Conservation (phyloP, 2,329 filamentous ascomycete genomes). For the Neofusicoccum kwambonambiense region DNA sequence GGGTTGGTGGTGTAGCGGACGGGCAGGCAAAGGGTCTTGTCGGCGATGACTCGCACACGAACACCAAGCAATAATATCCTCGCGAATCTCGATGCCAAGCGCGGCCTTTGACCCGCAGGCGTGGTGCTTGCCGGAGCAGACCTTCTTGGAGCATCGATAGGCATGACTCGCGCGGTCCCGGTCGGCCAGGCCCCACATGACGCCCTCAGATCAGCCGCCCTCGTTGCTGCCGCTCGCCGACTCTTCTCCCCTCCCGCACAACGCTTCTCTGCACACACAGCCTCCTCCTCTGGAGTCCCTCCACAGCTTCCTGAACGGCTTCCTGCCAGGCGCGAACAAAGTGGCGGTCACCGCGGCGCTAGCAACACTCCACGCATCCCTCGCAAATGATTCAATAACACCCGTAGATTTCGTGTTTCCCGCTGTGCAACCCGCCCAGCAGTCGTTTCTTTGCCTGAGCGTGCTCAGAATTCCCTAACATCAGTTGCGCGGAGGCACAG, state of each 20-base stretch:
- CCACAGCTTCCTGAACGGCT: neutral
- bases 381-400: constrained; percentile 35
- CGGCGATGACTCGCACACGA: neutral
- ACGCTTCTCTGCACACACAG: neutral
- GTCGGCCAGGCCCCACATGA: neutral
- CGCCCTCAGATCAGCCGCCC: neutral
- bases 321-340: neutral
- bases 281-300: neutral
- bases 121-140: neutral
- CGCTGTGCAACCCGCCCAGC: constrained; percentile 12
- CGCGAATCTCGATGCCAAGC: neutral
- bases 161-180: constrained; percentile 2
- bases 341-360: constrained; percentile 9
- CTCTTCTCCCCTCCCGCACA: neutral
- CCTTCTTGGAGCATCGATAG: too few species aligned
- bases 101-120: neutral
- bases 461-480: constrained; percentile 23
- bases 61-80: too few species aligned
- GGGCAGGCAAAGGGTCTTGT: neutral
- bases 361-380: neutral
- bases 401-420: constrained; percentile 10
- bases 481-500: constrained; percentile 17
- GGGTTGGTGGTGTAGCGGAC: constrained; percentile 5
- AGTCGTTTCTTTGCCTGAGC: neutral
- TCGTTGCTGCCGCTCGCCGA: neutral